Evolutionary conservation across 1,284 basidiomycete genomes (phyloP), one percentile per base, ranked within the genome.

Genomic region (Ceratobasidium sp.): DNA sequence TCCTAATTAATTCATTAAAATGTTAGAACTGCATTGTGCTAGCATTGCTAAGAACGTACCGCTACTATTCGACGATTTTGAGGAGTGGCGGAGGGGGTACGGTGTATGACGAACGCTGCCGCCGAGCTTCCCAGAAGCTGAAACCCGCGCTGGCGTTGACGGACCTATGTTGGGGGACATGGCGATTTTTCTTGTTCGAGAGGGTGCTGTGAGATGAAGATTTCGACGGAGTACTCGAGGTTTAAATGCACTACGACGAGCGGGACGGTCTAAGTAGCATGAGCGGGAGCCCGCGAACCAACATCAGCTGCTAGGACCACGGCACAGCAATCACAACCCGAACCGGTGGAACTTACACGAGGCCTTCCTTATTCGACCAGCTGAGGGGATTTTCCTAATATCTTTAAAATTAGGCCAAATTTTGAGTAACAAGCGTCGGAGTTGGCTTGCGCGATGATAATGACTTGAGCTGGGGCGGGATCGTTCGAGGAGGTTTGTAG

Each of bases 261-360:
- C 42, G 26, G 60, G 61, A 8, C 26, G 73, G 61, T 65, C 73
- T 51, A 74, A 75, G 73, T 37, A 53, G 23, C 28, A 56, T 65
- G 61, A 20, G 71, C 42, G 23, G 42, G 71, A 26, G 56, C 56
- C 15, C 39, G 60, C 17, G 60, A 61, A 61, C 33, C 60, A 61
- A 61, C 60, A 61, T 63, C 33, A 65, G 35, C 47, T 37, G 49
- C 47, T 56, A 45, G 49, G 60, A 39, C 73, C 61, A 51, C 51
- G 31, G 17, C 54, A 45, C 73, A 53, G 47, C 51, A 58, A 61
- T 63, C 39, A 33, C 15, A 53, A 39, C 53, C 53, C 49, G 49
- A 51, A n/a, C 53, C 53, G 53, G 53, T 58, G 56, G 49, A 51
- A 53, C 51, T 20, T 28, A 23, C 58, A 61, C 58, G 58, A 37